Base-by-base conservation (phyloP, 2,329 filamentous ascomycete species). In the Fusarium agapanthi region DNA sequence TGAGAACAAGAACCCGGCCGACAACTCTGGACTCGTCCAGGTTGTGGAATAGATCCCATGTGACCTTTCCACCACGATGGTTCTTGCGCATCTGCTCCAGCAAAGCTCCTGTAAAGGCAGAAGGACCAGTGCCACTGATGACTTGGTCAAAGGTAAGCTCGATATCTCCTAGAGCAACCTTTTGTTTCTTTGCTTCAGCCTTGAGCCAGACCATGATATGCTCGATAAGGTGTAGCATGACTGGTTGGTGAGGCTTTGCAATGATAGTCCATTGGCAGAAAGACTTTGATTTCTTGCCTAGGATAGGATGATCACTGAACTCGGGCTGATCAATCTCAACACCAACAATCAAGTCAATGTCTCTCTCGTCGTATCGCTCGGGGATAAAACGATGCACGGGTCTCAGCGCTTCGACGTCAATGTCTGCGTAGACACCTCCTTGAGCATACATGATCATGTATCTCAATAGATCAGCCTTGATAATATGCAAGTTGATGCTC, bases 181-280 rank as follows among this genome's bases (percentile, higher is more conserved):
- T 85, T 76, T 93, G 91, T 67, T 88, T 79, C 54, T 82, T 81
- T 5, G 91, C 86, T 7, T 92, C 85, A 2, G 85, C 86, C 34
- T 88, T 86, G 55, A 93, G 84, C 91, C 91, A 93, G 2, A 82
- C 78, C 80, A 93, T 87, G 78, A 93, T 93, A 75, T 91, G 88
- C 78, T 93, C 90, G 51, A 93, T 87, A 7, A 93, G 84, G 37
- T 84, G 83, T 79, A 93, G 84, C 90, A 93, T 92, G 62, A 93
- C 89, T 4, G 90, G 90, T 32, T 90, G 86, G 24, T 85, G 83
- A 2, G 91, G 90, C 77, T 92, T 92, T 74, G 88, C 88, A 83
- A 92, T 91, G 76, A 93, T 92, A 1, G 91, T 93, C 91, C 91
- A 93, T 77, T 93, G 91, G 79, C 91, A 93, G 78, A 93, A 93